Evolutionary conservation across 768 basidiomycete species (phyloP).

Genomic region (Macrolepiota fuliginosa): DNA sequence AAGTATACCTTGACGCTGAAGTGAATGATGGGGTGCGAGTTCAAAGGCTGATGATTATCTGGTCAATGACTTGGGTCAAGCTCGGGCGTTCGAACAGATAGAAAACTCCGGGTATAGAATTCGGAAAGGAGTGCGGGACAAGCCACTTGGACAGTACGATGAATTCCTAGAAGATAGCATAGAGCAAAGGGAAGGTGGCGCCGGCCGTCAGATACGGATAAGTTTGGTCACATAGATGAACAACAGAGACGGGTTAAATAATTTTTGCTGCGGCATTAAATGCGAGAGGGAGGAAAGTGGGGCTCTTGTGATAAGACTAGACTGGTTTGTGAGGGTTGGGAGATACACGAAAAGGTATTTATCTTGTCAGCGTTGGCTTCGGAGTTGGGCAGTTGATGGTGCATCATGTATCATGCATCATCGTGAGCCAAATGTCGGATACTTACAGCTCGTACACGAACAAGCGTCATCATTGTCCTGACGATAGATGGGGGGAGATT

Average conservation of each 20-base stretch:
- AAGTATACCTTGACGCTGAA: neutral
- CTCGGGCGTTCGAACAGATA: neutral
- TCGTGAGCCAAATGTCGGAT: neutral
- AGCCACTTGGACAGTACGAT: neutral
- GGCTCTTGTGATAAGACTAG: neutral
- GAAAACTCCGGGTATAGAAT: neutral
- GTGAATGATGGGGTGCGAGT: neutral
- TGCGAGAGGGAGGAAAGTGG: neutral
- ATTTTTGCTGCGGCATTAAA: neutral
- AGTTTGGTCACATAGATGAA: neutral
- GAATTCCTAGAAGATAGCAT: neutral
- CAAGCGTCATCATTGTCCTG: neutral
- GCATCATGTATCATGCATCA: no score
- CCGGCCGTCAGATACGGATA: neutral
- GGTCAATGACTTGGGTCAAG: neutral
- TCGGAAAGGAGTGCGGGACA: neutral
- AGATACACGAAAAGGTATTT: neutral
- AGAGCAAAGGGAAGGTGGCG: neutral
- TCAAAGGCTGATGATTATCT: neutral
- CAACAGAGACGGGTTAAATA: neutral
- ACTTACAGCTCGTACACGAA: neutral
- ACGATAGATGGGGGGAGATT: neutral
- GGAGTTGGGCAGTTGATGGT: neutral
- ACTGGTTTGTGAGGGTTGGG: neutral
- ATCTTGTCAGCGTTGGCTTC: neutral